phyloP scores from a whole-genome alignment of 257 asterid genomes.

The Phtheirospermum japonicum region DNA sequence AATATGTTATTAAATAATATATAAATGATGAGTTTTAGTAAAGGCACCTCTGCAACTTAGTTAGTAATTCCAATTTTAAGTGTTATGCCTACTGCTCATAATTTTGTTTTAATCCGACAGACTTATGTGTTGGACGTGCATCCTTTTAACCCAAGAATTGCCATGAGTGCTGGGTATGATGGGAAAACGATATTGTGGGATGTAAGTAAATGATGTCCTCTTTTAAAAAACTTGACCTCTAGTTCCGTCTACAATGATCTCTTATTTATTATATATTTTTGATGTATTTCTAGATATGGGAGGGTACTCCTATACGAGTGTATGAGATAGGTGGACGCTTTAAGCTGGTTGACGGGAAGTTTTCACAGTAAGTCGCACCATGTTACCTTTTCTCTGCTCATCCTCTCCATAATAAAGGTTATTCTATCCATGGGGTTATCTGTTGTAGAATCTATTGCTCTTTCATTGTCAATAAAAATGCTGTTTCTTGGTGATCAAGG shows the following conservation, averaged over 20 bases:
- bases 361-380: conserved; percentile 74
- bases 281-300: conserved; percentile 77
- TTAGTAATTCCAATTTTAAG: conserved; percentile 1
- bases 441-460: conserved; percentile 5
- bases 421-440: conserved; percentile 12
- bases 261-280: conserved; percentile 23
- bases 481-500: conserved; percentile 51
- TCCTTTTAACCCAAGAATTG: conserved; percentile 97
- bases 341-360: conserved; percentile 95
- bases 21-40: not conserved
- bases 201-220: conserved; percentile 54
- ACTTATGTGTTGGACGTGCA: conserved; percentile 97
- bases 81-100: conserved; percentile 15
- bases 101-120: conserved; percentile 40
- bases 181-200: conserved; percentile 98
- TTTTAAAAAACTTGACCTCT: conserved; percentile 15
- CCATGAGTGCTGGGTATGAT: conserved; percentile 99
- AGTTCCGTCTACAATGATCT: conserved; percentile 24
- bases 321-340: conserved; percentile 86
- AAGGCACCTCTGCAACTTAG: not conserved
- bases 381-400: conserved; percentile 18
- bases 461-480: conserved; percentile 21
- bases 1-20: not conserved
- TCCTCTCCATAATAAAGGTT: conserved; percentile 14
- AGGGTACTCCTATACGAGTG: conserved; percentile 78